Evolutionary conservation across 2,329 filamentous ascomycete genomes (phyloP).

Genomic region (Epichloe aotearoae): DNA sequence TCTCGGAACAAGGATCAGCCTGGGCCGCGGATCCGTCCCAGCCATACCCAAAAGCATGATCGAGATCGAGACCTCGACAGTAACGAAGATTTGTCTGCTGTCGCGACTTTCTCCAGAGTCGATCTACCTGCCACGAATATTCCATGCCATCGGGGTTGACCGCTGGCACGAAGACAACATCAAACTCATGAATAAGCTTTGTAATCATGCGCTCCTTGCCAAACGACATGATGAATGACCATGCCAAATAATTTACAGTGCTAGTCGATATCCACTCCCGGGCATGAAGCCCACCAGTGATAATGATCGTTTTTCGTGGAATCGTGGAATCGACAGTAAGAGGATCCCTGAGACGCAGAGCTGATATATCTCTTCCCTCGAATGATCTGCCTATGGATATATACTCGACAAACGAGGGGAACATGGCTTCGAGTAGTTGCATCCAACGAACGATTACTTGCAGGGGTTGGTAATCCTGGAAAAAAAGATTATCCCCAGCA

Average conservation of each 20-base stretch:
- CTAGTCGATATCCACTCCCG: conserved; percentile 94
- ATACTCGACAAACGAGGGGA: conserved; percentile 63
- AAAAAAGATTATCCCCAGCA: conserved; percentile 64
- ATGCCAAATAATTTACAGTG: conserved; percentile 82
- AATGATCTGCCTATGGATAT: conserved; percentile 72
- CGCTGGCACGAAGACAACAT: conserved; percentile 78
- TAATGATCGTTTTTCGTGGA: conserved; percentile 61
- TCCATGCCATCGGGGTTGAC: conserved; percentile 90
- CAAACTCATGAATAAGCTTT: conserved; percentile 68
- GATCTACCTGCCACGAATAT: conserved; percentile 84
- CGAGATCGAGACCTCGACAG: conserved; percentile 80
- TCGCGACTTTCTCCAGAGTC: conserved; percentile 89
- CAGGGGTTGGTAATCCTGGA: conserved; percentile 81
- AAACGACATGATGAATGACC: conserved; percentile 73
- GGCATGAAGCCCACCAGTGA: conserved; percentile 81
- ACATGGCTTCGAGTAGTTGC: conserved; percentile 78
- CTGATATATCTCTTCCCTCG: conserved; percentile 77
- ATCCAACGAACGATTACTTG: conserved; percentile 82
- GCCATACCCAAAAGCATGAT: conserved; percentile 72
- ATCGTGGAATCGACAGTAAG: conserved; percentile 26
- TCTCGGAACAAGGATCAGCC: conserved; percentile 79
- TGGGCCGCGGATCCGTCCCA: conserved; percentile 60
- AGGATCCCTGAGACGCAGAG: conserved; percentile 57
- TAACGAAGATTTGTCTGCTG: conserved; percentile 72
- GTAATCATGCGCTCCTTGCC: conserved; percentile 60